Evolutionary conservation across 148 eudicot genomes (phyloP), one percentile per base, ranked within the genome.

Genomic region (Chenopodium suecicum): DNA sequence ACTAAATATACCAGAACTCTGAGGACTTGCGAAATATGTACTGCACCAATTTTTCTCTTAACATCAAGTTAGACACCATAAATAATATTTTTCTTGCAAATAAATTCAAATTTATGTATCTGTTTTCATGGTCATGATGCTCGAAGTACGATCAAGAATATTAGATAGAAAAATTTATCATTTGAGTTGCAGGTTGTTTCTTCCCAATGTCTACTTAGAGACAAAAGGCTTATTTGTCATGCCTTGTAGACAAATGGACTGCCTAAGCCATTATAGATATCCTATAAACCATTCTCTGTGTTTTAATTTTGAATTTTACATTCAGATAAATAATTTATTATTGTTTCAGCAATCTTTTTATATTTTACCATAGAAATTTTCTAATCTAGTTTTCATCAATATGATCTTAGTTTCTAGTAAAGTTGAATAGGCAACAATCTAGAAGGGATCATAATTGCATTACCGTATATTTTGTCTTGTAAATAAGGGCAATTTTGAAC

Each of bases 51-150:
- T 17, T 56, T 56, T 56, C 62, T 56, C 17, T 56, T 56, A 56
- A 56, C 62, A 56, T 56, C 62, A 56, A 67, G 70, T 67, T 67
- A 67, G 70, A 29, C 37, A 65, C 69, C 69, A 50, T 17, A 58
- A 2, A 9, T 37, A 23, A 65, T 65, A 11, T 25, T 13, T 29
- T 1, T 67, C 23, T 67, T 16, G 5, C 37, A 67, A 29, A 11
- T 50, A 13, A 50, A 50, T 2, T 50, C 54, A 50, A 13, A 50
- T 9, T 34, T 58, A 22, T 76, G 68, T 12, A 32, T 72, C 54
- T 9, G 48, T 72, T 72, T 13, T 19, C 14, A 19, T 44, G 52
- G 27, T 22, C 52, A 72, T 72, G 27, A 46, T 37, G 32, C 76
- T 47, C 8, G 0, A 73, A 23, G 34, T 46, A 73, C 25, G 32